phyloP scores from a whole-genome alignment of 352 stramenopile species.

The Phytophthora fragariae region DNA sequence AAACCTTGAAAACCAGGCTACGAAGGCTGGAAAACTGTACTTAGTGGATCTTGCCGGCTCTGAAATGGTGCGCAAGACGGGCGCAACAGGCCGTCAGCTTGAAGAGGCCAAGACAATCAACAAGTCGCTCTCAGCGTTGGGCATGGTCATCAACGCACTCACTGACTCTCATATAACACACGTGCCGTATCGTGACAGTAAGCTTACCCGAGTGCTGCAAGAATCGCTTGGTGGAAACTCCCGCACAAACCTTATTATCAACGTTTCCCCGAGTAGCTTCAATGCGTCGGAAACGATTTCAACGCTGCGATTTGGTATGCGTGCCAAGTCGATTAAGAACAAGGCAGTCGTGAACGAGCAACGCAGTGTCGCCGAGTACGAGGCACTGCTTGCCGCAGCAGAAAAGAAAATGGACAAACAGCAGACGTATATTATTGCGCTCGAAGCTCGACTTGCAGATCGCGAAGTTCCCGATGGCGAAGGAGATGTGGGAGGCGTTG shows the following conservation, averaged over 20 bases:
- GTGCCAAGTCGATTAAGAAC: constrained; percentile 96
- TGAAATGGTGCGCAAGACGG: constrained; percentile 95
- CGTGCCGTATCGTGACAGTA: constrained; percentile 92
- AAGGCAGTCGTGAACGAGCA: constrained; percentile 95
- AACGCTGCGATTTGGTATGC: constrained; percentile 92
- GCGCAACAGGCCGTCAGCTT: constrained; percentile 88
- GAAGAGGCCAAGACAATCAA: constrained; percentile 98
- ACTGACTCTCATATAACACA: constrained; percentile 83
- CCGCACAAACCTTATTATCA: constrained; percentile 94
- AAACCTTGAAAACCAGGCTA: constrained; percentile 88
- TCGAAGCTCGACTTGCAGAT: constrained; percentile 68
- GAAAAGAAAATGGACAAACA: constrained; percentile 87
- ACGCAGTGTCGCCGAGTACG: constrained; percentile 92
- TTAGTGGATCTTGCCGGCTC: constrained; percentile 95
- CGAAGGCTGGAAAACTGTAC: constrained; percentile 92
- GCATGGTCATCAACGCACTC: constrained; percentile 95
- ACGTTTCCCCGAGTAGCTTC: constrained; percentile 90
- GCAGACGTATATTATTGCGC: constrained; percentile 83
- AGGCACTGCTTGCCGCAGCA: constrained; percentile 79
- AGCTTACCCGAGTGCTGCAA: constrained; percentile 93
- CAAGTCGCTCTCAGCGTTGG: constrained; percentile 93
- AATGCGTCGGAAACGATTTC: constrained; percentile 93
- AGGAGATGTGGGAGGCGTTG: constrained; percentile 2
- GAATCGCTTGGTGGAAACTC: constrained; percentile 95
- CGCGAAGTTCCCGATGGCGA: constrained; percentile 26